Evolutionary conservation across 805 yeast species (phyloP).

Genomic region (Kluyveromyces siamensis): DNA sequence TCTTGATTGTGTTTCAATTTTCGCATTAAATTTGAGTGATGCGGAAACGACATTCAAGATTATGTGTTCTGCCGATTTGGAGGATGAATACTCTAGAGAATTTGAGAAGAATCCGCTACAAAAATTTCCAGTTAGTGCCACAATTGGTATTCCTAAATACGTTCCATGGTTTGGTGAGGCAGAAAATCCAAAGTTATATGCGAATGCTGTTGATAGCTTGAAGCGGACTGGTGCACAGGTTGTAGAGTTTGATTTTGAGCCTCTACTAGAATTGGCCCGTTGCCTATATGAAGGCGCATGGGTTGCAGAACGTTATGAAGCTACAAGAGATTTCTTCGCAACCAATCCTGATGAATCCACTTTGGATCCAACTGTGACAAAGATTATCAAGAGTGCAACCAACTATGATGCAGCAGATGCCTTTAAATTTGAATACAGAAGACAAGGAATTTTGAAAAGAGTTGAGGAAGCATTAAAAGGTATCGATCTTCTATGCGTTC

Average conservation of each 20-base stretch:
- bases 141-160: slow-evolving; percentile 66
- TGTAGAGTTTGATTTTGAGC: slow-evolving; percentile 59
- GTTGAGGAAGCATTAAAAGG: slow-evolving; percentile 45
- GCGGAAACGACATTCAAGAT: slow-evolving; percentile 71
- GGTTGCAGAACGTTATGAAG: slow-evolving; percentile 93
- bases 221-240: slow-evolving; percentile 49
- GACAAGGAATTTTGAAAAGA: slow-evolving; percentile 68
- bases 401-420: slow-evolving; percentile 73
- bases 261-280: slow-evolving; percentile 71
- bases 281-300: slow-evolving; percentile 97
- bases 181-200: slow-evolving; percentile 64
- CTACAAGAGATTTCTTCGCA: slow-evolving; percentile 62
- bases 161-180: slow-evolving; percentile 75
- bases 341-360: slow-evolving; percentile 60
- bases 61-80: slow-evolving; percentile 60
- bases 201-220: slow-evolving; percentile 49
- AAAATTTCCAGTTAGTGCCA: slow-evolving; percentile 50
- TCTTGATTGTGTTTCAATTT: slow-evolving; percentile 84
- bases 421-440: slow-evolving; percentile 77
- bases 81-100: slow-evolving; percentile 74
- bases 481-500: slow-evolving; percentile 75
- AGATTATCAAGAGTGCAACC: slow-evolving; percentile 72
- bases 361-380: slow-evolving; percentile 75
- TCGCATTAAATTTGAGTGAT: slow-evolving; percentile 67
- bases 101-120: slow-evolving; percentile 59